These are phyloP conservation scores for Hypomontagnella monticulosa DNA, from an alignment of 495 filamentous ascomycete species.

Conservation along the genomic window DNA sequence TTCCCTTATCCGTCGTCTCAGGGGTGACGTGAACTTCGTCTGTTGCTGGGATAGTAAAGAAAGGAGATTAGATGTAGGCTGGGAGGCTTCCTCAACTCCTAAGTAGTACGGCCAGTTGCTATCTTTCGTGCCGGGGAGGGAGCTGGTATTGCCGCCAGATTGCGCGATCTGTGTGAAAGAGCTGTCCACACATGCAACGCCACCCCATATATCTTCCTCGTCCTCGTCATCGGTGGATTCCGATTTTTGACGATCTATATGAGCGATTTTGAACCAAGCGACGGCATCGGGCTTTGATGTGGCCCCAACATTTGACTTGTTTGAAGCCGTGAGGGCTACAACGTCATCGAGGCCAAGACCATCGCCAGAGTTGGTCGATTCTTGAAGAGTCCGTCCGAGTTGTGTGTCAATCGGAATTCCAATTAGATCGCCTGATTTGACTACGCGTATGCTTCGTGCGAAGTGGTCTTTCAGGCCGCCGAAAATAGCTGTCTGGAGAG, in stretches of 20 bases:
- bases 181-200: conserved; percentile 83
- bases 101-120: conserved; percentile 90
- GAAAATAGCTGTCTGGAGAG: conserved; percentile 84
- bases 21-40: conserved; percentile 65
- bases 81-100: conserved; percentile 68
- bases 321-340: conserved; percentile 55
- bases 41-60: conserved; percentile 45
- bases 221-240: conserved; percentile 55
- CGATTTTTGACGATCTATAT: conserved; percentile 70
- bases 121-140: conserved; percentile 74
- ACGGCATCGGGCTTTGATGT: conserved; percentile 65
- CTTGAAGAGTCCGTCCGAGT: conserved; percentile 78
- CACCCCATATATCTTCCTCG: conserved; percentile 78
- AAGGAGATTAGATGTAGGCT: conserved; percentile 49
- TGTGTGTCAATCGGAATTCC: conserved; percentile 85
- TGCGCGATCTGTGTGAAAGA: conserved; percentile 86
- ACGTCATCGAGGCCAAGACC: conserved; percentile 73
- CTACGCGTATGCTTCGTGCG: conserved; percentile 75
- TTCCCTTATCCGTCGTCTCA: conserved; percentile 82
- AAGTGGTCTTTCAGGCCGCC: conserved; percentile 87
- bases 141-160: conserved; percentile 81
- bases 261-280: conserved; percentile 89
- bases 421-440: conserved; percentile 87
- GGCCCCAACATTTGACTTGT: conserved; percentile 35
- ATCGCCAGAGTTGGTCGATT: conserved; percentile 63